Base-by-base conservation (phyloP, 2,329 filamentous ascomycete genomes). In the Lithohypha guttulata region DNA sequence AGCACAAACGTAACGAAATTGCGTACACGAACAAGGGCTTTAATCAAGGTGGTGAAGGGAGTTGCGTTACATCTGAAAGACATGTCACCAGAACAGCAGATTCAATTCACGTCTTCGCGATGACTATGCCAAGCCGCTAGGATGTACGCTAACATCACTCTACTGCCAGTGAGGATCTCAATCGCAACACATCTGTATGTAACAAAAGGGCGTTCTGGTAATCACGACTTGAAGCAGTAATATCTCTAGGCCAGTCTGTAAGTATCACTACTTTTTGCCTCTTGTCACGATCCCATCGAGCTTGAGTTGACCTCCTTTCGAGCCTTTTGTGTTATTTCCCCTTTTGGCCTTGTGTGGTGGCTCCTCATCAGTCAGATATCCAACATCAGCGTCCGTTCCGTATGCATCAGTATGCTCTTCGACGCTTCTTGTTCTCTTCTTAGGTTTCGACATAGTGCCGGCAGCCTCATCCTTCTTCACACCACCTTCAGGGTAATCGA, bases 401-500 rank as follows among this genome's bases (percentile, higher is more conserved):
- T 28, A 27, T 14, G 40, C 47, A 18, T 44, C 33, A 7, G 43
- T 43, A 19, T 34, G 21, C 4, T 33, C 36, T 4, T 33, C 23
- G 8, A 20, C 18, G 20, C 20, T 29, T 5, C 34, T 32, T 21
- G 30, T 31, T 13, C 45, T 39, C 25, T 51, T 49, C 19, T 27
- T 39, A 4, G 41, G 43, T 18, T 34, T 29, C 6, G 26, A 18
- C 6, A 42, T 4, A 14, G 26, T 25, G 9, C 47, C 43, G 30
- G 33, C 46, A 6, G 43, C 42, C 18, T 48, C 42, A 23, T 47
- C 47, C 41, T 42, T 48, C 10, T 15, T 25, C 30, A 31, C 15
- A 0, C 64, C 67, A 43, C 69, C 65, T 0, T 57, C 66, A 2
- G 55, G 45, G 50, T 68, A 61, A 19, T 58, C 58, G 43, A 74